These are phyloP conservation scores for Biscogniauxia mediterranea DNA, from an alignment of 2,329 filamentous ascomycete species.

Conservation along the genomic window DNA sequence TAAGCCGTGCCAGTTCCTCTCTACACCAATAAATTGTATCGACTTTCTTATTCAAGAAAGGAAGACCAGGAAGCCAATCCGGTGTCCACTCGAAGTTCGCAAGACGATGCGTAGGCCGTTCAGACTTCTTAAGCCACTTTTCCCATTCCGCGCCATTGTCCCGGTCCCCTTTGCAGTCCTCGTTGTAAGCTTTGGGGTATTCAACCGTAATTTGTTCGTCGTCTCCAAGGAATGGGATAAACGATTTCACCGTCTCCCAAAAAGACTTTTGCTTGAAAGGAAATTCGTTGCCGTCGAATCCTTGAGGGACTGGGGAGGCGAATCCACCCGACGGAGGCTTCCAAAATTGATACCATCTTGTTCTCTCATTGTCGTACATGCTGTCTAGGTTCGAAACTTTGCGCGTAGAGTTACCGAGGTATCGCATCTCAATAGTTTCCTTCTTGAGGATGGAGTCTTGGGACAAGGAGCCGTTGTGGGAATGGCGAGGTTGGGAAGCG, in stretches of 20 bases:
- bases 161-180: conserved; percentile 55
- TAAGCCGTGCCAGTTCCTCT: conserved; percentile 79
- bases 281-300: conserved; percentile 44
- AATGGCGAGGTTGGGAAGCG: conserved; percentile 27
- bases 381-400: conserved; percentile 48
- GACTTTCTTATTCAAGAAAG: conserved; percentile 81
- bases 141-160: conserved; percentile 72
- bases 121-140: conserved; percentile 75
- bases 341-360: conserved; percentile 64
- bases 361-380: conserved; percentile 45
- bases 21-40: conserved; percentile 94
- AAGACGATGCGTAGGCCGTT: conserved; percentile 82
- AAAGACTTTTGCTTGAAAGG: conserved; percentile 47
- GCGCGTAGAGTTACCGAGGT: conserved; percentile 51
- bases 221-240: conserved; percentile 49
- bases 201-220: conserved; percentile 42
- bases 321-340: conserved; percentile 61
- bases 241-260: conserved; percentile 49
- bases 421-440: conserved; percentile 32
- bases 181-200: conserved; percentile 64
- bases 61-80: conserved; percentile 74
- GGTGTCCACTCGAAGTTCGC: conserved; percentile 56
- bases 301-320: conserved; percentile 60
- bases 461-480: conserved; percentile 39
- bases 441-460: conserved; percentile 39